A percentile compares a stretch with the other conserved stretches of the same genome.
Evolutionary conservation across 169 alveolate species (phyloP).

Genomic region (Eimeria falciformis): DNA sequence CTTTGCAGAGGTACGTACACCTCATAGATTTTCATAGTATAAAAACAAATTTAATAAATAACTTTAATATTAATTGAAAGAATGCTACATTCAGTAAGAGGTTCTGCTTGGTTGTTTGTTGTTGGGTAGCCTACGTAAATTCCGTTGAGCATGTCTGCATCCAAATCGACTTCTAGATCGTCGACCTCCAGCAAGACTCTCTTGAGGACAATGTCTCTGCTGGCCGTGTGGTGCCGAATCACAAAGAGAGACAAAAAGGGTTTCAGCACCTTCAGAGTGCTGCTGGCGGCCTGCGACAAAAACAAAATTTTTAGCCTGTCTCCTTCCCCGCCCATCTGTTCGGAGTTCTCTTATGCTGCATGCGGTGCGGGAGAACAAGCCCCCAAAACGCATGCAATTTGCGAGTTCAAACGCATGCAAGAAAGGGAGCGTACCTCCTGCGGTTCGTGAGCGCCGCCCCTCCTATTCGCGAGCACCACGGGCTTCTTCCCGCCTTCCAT

Average conservation of each 20-base stretch:
- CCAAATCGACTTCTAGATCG: constrained; percentile 87
- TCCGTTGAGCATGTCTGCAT: constrained; percentile 80
- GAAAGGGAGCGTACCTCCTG: too few relatives aligned
- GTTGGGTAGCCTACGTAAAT: constrained; percentile 64
- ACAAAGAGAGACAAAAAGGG: constrained; percentile 85
- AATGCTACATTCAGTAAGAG: background rate
- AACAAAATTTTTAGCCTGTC: background rate
- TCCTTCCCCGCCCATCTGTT: background rate
- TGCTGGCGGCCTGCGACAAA: background rate
- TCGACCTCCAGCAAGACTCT: constrained; percentile 85
- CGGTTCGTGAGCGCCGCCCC: constrained; percentile 43
- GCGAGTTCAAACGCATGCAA: too few relatives aligned
- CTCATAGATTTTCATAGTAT: too few relatives aligned
- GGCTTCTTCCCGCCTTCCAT: constrained; percentile 79
- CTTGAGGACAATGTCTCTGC: constrained; percentile 85
- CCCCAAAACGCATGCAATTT: background rate
- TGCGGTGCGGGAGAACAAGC: background rate
- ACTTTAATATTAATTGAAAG: too few relatives aligned
- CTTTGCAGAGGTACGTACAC: too few relatives aligned
- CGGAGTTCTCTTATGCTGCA: too few relatives aligned
- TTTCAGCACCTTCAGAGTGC: background rate
- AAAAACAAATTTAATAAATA: too few relatives aligned
- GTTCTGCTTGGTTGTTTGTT: too few relatives aligned
- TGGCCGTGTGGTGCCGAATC: constrained; percentile 85
- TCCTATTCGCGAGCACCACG: constrained; percentile 71